Conservation (phyloP, 257 asterid species). For the Phtheirospermum japonicum region DNA sequence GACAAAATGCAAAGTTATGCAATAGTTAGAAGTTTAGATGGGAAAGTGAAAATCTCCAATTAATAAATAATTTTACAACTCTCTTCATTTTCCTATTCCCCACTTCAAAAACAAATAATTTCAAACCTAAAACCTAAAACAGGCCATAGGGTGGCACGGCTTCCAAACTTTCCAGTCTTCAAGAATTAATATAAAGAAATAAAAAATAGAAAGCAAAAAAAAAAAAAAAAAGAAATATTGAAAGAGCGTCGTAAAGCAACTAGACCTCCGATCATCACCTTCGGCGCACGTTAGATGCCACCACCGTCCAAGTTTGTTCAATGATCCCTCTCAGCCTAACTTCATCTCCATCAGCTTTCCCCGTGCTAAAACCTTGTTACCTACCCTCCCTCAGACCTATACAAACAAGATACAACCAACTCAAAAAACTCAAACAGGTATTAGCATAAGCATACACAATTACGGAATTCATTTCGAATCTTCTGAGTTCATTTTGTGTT, state of each 20-base stretch:
- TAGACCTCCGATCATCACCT: conserved; percentile 23
- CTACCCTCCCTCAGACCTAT: conserved; percentile 38
- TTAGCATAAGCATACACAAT: not conserved
- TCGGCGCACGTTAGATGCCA: conserved; percentile 39
- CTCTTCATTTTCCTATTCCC: no score
- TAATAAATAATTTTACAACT: no score
- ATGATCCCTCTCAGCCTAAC: conserved; percentile 50
- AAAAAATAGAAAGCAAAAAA: no score
- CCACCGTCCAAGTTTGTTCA: conserved; percentile 31
- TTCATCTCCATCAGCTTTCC: conserved; percentile 37
- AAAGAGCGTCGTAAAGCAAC: not conserved
- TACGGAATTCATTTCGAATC: not conserved
- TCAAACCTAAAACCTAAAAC: not conserved
- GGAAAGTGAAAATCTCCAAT: no score
- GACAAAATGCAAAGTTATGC: no score
- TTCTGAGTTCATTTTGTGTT: not conserved
- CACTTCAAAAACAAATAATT: no score
- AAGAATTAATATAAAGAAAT: not conserved
- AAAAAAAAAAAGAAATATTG: no score
- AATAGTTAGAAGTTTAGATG: no score
- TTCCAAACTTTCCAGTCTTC: conserved; percentile 16
- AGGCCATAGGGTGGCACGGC: not conserved
- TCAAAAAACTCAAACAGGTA: conserved; percentile 39
- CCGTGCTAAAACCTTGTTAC: conserved; percentile 34
- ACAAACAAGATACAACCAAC: conserved; percentile 28